Base-by-base conservation (phyloP, 176 grass and related monocot species). In the Aegilops tauschii region DNA sequence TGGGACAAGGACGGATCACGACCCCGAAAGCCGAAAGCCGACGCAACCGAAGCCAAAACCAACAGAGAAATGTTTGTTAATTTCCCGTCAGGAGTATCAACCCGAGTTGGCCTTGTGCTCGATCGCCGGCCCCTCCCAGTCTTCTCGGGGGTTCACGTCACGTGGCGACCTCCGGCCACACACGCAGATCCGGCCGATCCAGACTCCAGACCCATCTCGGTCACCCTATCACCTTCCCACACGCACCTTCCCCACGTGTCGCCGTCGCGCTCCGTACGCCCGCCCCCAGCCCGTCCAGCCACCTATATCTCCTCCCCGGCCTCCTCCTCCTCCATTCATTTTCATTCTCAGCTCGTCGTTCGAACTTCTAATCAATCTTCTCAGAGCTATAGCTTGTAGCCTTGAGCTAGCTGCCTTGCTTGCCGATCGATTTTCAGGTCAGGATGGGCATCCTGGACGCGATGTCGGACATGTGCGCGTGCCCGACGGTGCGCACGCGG, bases 361-460 rank as follows among this genome's bases (percentile, higher is more conserved):
- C 47, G 47, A 14, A 14, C 11, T 49, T 50, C 49, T 0, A 52
- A 17, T 52, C 49, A 0, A 54, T 54, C 50, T 54, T 54, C 50
- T 54, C 50, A 54, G 16, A 54, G 50, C 14, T 6, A 17, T 0
- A 52, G 49, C 54, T 58, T 21, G 54, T 20, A 58, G 6, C 54
- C 54, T 58, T 58, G 54, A 58, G 54, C 52, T 56, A 18, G 50
- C 50, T 56, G 50, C 50, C 16, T 6, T 18, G 50, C 50, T 6
- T 54, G 50, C 50, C 0, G 5, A 2, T 54, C 50, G 16, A 5
- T 54, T 5, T 52, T 16, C 5, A 56, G 42, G 42, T 16, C 0
- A 56, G 18, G 44, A 76, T 80, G 77, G 77, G 77, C 4, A 28
- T 80, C 35, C 35, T 80, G 12, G 77, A 80, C 35, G 35, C 77